phyloP scores from a whole-genome alignment of 257 asterid genomes.

The Ligustrum vulgare region DNA sequence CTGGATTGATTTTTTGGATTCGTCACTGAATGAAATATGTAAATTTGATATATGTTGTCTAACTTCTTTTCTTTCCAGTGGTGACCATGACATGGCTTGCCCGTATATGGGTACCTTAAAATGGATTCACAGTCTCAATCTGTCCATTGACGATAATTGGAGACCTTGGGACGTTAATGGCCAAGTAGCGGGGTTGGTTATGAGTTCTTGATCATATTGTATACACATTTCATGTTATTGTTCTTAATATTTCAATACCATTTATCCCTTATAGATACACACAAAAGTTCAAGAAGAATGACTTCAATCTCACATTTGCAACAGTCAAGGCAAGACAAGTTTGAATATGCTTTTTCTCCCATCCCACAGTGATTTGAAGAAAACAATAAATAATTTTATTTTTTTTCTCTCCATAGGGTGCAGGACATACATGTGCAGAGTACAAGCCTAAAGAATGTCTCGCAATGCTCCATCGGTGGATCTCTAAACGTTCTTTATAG shows the following conservation, averaged over 20 bases:
- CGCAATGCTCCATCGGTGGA: neutral
- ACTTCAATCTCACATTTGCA: slow-evolving; percentile 39
- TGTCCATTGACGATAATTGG: slow-evolving; percentile 21
- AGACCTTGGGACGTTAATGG: slow-evolving; percentile 35
- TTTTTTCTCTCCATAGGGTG: neutral
- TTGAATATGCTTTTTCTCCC: neutral
- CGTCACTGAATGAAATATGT: no score
- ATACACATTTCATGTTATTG: neutral
- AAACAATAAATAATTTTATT: no score
- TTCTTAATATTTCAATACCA: neutral
- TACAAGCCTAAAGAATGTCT: neutral
- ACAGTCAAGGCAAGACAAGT: slow-evolving; percentile 41
- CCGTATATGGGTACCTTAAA: slow-evolving; percentile 21
- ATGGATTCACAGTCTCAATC: slow-evolving; percentile 24
- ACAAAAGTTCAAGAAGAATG: slow-evolving; percentile 22
- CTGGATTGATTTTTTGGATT: no score
- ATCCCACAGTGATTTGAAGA: neutral
- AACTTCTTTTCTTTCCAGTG: neutral
- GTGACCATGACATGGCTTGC: slow-evolving; percentile 26
- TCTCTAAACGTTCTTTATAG: neutral
- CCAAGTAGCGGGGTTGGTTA: slow-evolving; percentile 51
- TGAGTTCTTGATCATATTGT: no score
- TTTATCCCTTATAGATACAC: slow-evolving; percentile 32
- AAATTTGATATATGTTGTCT: no score
- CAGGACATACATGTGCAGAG: neutral